Base-by-base conservation (phyloP, 331 rosid species). In the Quercus phellos region DNA sequence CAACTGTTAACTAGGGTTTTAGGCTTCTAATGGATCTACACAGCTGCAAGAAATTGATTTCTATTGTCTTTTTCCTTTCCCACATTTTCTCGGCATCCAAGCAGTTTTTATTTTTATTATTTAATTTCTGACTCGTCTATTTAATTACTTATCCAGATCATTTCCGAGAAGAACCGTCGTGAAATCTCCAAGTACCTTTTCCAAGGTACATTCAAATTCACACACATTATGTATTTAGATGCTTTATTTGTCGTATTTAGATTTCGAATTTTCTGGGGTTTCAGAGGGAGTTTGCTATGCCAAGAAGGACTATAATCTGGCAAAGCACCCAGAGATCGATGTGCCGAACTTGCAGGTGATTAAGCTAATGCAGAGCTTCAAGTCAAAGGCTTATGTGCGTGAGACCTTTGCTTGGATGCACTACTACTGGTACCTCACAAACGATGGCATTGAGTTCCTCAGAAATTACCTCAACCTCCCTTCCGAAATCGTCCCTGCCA, bases 361-460 rank as follows among this genome's bases (percentile, higher is more conserved):
- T 3, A 94, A 92, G 91, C 84, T 94, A 54, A 92, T 94, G 97
- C 97, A 90, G 90, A 94, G 98, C 64, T 87, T 94, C 72, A 92
- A 94, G 69, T 94, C 98, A 0, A 94, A 84, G 83, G 97, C 90
- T 85, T 94, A 86, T 10, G 97, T 94, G 24, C 85, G 94, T 1
- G 97, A 92, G 81, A 94, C 97, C 6, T 94, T 94, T 51, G 97
- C 97, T 1, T 94, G 98, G 97, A 90, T 90, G 97, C 92, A 94
- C 77, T 90, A 94, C 78, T 94, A 94, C 82, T 94, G 98, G 98
- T 94, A 87, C 77, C 89, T 94, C 3, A 94, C 98, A 3, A 94
- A 94, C 26, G 98, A 90, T 32, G 98, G 98, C 38, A 94, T 94
- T 26, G 98, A 94, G 89, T 89, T 88, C 74, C 82, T 94, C 12